Evolutionary conservation across 1,284 basidiomycete species (phyloP).

Genomic region (Meira nashicola): DNA sequence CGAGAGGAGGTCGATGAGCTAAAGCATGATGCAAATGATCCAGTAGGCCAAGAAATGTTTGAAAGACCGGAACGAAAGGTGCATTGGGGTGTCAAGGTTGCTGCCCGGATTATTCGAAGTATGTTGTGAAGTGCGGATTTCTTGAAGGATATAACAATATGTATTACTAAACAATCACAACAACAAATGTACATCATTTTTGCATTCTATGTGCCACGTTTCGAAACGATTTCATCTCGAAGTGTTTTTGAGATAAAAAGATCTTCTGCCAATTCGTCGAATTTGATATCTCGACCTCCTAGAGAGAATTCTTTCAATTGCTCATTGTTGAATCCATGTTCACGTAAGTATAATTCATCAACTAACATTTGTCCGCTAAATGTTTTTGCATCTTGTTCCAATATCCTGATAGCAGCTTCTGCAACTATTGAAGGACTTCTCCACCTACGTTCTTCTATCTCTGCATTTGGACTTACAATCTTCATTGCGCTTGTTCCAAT

Average conservation of each 20-base stretch:
- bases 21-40: slow-evolving; percentile 53
- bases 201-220: neutral
- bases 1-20: slow-evolving; percentile 56
- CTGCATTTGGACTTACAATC: slow-evolving; percentile 33
- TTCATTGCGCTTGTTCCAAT: slow-evolving; percentile 45
- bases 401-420: slow-evolving; percentile 41
- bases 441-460: slow-evolving; percentile 29
- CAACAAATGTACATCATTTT: neutral
- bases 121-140: slow-evolving; percentile 38
- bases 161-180: neutral
- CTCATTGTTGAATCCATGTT: slow-evolving; percentile 22
- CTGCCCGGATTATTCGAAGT: slow-evolving; percentile 39
- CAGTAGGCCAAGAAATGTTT: slow-evolving; percentile 57
- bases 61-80: slow-evolving; percentile 62
- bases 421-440: slow-evolving; percentile 42
- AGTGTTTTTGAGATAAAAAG: slow-evolving; percentile 45
- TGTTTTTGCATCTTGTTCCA: slow-evolving; percentile 27
- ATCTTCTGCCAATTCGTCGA: slow-evolving; percentile 40
- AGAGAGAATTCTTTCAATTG: slow-evolving; percentile 26
- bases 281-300: slow-evolving; percentile 24
- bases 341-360: slow-evolving; percentile 47
- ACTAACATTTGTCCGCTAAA: slow-evolving; percentile 42
- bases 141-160: neutral
- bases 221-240: slow-evolving; percentile 24
- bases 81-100: slow-evolving; percentile 58